Conservation (phyloP, 2,329 filamentous ascomycete species). For the Sporothrix mexicana region DNA sequence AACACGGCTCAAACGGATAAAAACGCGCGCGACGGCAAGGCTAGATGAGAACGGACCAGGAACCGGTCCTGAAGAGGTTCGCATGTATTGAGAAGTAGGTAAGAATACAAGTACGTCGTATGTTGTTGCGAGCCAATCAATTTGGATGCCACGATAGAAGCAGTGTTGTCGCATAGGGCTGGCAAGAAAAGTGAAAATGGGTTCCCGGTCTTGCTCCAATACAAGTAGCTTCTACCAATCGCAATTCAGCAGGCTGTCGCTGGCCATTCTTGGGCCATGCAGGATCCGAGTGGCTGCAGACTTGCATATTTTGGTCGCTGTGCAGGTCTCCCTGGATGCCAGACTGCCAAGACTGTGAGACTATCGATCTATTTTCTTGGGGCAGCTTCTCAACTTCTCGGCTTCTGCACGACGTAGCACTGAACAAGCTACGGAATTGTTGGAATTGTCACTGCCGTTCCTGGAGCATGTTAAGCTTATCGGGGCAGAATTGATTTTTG, state of each 20-base stretch:
- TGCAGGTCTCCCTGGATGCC: not conserved
- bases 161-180: not conserved
- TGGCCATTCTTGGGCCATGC: not conserved
- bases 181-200: not conserved
- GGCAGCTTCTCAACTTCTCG: too few species aligned
- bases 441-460: not conserved
- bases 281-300: constrained; percentile 16
- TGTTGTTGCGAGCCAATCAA: not conserved
- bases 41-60: too few species aligned
- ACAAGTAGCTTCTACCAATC: not conserved
- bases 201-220: too few species aligned
- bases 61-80: too few species aligned
- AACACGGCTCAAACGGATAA: too few species aligned
- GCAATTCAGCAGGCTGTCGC: not conserved
- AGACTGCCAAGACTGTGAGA: not conserved
- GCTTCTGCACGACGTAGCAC: not conserved
- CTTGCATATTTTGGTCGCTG: constrained; percentile 3
- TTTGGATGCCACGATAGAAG: not conserved
- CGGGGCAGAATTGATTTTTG: not conserved
- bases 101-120: too few species aligned
- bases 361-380: not conserved
- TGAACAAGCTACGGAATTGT: too few species aligned
- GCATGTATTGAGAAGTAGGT: too few species aligned
- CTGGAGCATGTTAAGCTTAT: not conserved
- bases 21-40: too few species aligned